Evolutionary conservation across 78 protist genomes (phyloP), one percentile per base, ranked within the genome.

Genomic region (Dictyostelium firmibasis): DNA sequence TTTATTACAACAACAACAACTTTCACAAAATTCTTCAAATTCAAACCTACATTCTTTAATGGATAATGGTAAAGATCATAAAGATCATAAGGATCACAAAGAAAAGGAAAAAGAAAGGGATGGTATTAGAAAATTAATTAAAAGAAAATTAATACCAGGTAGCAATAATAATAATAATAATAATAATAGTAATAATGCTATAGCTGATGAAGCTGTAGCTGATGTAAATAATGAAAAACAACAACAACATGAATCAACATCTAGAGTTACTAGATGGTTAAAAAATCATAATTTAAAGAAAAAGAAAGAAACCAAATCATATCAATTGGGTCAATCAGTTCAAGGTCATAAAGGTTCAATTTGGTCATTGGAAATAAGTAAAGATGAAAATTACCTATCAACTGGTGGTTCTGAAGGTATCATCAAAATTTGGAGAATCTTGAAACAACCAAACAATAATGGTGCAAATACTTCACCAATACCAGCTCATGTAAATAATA

Each of bases 331-430:
- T n/a, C 84, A 87, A 62, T 44, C 41, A n/a, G 13, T 87, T 25
- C 64, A 76, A 64, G 93, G 41, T 35, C 78, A 87, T 62, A 78
- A 29, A 57, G 93, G 93, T 8, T 57, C 81, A 7, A 87, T 87
- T 35, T 87, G 93, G 93, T 25, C 85, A 25, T 25, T 57, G 8
- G 84, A 76, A 25, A 33, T 87, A 4, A 87, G 57, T 41, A 18
- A 14, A 5, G 79, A 78, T 78, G 86, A 82, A 35, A 87, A 64
- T 9, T 62, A 27, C 8, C 3, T 87, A 25, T 72, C 93, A 57
- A 87, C 93, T n/a, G 85, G 81, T 44, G 93, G 93, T 29, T 78
- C 93, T 10, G 93, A 87, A 76, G 77, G 81, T 38, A 16, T 87
- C 11, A 75, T 78, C 16, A 31, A 72, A 43, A n/a, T 87, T 38